These are phyloP conservation scores for Escallonia herrerae DNA, from an alignment of 129 eudicot genomes.

Conservation along the genomic window DNA sequence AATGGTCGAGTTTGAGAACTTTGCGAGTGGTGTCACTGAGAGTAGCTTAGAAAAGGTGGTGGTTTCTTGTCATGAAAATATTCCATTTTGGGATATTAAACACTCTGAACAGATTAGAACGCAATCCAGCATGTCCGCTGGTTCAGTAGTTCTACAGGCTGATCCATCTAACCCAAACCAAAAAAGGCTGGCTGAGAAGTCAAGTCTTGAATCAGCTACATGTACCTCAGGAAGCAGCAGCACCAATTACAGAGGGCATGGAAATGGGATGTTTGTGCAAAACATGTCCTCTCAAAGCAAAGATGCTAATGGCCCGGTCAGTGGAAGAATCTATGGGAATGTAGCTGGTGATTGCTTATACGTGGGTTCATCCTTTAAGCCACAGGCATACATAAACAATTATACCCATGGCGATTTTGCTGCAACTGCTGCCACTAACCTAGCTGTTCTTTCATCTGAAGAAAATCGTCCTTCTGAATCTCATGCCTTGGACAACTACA, in stretches of 20 bases:
- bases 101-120: constrained; percentile 10
- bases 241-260: constrained; percentile 10
- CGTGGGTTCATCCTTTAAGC: constrained; percentile 65
- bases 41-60: constrained; percentile 9
- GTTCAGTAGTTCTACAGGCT: constrained; percentile 16
- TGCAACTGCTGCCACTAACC: constrained; percentile 87
- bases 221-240: constrained; percentile 16
- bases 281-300: constrained; percentile 12
- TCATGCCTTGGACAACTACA: constrained; percentile 39
- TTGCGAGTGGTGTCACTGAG: constrained; percentile 20
- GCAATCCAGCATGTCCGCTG: constrained; percentile 8
- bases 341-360: constrained; percentile 25
- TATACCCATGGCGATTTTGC: constrained; percentile 91
- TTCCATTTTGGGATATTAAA: neutral
- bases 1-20: constrained; percentile 15
- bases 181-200: constrained; percentile 13
- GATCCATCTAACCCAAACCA: constrained; percentile 14
- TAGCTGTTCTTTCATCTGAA: constrained; percentile 64
- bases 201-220: constrained; percentile 20
- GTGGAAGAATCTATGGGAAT: constrained; percentile 11
- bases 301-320: constrained; percentile 11
- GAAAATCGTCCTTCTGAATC: constrained; percentile 44
- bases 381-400: constrained; percentile 48
- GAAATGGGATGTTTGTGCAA: constrained; percentile 9
- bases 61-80: constrained; percentile 17